Conservation (phyloP, 164 flowering plant species). For the Vitis cinerea region DNA sequence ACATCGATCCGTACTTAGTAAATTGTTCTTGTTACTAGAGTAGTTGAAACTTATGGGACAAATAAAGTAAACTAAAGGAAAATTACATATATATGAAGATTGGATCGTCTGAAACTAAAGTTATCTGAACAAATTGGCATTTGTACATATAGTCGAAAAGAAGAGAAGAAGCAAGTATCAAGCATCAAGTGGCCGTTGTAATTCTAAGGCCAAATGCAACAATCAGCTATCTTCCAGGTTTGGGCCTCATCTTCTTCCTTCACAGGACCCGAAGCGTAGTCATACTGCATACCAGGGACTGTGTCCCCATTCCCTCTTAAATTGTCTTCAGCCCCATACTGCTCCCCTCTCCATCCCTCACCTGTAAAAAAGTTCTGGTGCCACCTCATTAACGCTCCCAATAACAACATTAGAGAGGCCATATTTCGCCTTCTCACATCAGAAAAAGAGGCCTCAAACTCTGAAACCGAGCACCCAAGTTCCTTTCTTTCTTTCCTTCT, state of each 20-base stretch:
- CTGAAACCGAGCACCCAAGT: neutral
- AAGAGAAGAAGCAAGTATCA: neutral
- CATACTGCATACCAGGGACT: neutral
- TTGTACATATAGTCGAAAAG: neutral
- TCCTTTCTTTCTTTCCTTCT: neutral
- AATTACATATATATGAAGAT: neutral
- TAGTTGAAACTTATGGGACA: neutral
- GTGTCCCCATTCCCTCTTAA: neutral
- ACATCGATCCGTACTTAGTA: neutral
- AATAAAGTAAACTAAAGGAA: neutral
- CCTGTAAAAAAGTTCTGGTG: neutral
- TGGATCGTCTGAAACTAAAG: too few relatives aligned
- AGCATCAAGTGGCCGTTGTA: neutral
- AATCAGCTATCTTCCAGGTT: constrained; percentile 20
- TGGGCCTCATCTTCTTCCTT: constrained; percentile 3
- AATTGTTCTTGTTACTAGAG: neutral
- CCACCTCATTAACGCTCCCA: constrained; percentile 29
- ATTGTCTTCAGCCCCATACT: neutral
- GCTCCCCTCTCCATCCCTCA: neutral
- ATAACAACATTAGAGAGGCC: constrained; percentile 38
- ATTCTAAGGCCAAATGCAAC: constrained; percentile 17
- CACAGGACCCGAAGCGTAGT: neutral
- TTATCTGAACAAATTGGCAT: neutral
- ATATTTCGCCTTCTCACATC: constrained; percentile 5
- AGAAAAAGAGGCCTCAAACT: neutral